Evolutionary conservation across 305 asterid genomes (phyloP).

Genomic region (Fraxinus dipetala): DNA sequence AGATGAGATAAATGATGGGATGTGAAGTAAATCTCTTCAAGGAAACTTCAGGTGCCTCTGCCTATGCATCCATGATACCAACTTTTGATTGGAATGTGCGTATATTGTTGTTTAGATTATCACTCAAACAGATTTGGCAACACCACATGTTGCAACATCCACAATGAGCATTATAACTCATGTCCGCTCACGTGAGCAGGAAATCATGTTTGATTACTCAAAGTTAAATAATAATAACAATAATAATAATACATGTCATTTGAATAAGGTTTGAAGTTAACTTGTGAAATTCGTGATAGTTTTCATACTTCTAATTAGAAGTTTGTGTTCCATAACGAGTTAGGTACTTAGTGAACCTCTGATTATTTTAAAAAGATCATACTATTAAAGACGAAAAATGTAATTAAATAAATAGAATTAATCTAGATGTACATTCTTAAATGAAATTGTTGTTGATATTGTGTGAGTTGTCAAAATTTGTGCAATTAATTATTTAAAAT

Average conservation of each 20-base stretch:
- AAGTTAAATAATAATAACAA: no score
- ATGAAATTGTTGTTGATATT: no score
- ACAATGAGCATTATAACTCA: no score
- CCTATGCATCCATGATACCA: neutral
- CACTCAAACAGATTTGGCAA: no score
- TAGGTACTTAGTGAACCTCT: neutral
- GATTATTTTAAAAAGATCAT: neutral
- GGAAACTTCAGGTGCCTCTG: neutral
- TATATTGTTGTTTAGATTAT: no score
- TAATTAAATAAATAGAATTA: neutral
- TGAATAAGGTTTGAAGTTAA: neutral
- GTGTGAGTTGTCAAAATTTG: no score
- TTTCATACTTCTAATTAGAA: neutral
- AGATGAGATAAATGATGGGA: neutral
- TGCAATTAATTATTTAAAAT: no score
- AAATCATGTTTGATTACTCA: neutral
- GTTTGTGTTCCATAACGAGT: neutral
- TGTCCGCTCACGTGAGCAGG: neutral
- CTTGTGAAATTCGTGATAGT: neutral
- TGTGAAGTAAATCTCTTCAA: neutral
- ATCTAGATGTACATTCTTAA: no score
- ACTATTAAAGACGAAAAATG: neutral
- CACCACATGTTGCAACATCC: no score
- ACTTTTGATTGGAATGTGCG: neutral
- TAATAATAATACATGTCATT: neutral